A percentile compares a stretch with the other conserved stretches of the same genome.
These are phyloP conservation scores for Hypocreales sp. DNA, from an alignment of 2,329 filamentous ascomycete genomes.

Conservation along the genomic window DNA sequence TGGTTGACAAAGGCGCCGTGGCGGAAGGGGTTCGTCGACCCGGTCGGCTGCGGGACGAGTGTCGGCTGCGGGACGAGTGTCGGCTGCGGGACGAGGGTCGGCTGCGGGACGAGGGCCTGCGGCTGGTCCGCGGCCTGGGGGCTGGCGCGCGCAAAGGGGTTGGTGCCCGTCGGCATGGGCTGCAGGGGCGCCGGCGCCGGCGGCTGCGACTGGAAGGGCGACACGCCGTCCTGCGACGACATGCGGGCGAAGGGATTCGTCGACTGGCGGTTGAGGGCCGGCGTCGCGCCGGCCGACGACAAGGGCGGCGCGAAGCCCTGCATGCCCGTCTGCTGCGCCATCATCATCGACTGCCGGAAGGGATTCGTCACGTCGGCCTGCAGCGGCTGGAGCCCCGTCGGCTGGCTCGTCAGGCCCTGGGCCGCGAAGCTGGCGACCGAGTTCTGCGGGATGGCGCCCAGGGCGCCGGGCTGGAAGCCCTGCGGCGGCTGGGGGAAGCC, in stretches of 20 bases:
- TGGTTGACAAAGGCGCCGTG: conserved; percentile 86
- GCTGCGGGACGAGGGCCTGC: conserved; percentile 50
- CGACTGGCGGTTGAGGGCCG: conserved; percentile 41
- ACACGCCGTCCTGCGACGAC: conserved; percentile 22
- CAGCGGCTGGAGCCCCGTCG: conserved; percentile 25
- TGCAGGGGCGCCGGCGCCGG: conserved; percentile 22
- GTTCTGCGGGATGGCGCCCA: conserved; percentile 44
- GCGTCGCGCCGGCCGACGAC: conserved; percentile 25
- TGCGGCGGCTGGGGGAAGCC: conserved; percentile 57
- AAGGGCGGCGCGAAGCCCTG: conserved; percentile 10
- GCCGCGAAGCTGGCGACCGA: conserved; percentile 33
- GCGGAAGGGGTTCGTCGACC: conserved; percentile 87
- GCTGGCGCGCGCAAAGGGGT: conserved; percentile 39
- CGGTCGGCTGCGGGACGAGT: conserved; percentile 63
- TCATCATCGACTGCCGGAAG: conserved; percentile 82
- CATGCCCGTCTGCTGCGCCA: conserved; percentile 37
- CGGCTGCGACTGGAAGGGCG: conserved; percentile 11
- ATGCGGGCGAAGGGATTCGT: conserved; percentile 81
- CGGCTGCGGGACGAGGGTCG: too few relatives aligned
- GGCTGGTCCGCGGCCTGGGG: conserved; percentile 16
- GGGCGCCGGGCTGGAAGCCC: conserved; percentile 33
- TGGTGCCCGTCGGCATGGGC: conserved; percentile 38
- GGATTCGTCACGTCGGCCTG: conserved; percentile 61
- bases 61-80: conserved; percentile 28
- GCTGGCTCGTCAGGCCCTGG: conserved; percentile 14